Conservation (phyloP, 192 early-diverging fungal species). For the Gonapodya prolifera region DNA sequence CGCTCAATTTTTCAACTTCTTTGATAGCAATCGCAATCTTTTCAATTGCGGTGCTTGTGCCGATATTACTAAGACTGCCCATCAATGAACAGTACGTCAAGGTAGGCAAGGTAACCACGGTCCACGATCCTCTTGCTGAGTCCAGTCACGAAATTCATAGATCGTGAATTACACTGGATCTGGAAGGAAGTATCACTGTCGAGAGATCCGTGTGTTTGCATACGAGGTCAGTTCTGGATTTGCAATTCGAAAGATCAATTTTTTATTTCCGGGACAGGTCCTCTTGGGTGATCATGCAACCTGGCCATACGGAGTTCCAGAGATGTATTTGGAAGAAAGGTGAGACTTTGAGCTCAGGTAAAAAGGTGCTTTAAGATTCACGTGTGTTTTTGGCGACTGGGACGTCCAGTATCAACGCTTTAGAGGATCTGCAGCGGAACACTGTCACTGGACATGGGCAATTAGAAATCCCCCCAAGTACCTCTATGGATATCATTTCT, state of each 20-base stretch:
- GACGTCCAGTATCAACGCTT: not conserved
- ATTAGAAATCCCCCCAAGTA: not conserved
- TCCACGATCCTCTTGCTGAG: not conserved
- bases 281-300: not conserved
- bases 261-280: not conserved
- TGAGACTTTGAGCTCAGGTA: no score
- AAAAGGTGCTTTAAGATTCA: no score
- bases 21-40: not conserved
- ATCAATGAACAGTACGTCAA: not conserved
- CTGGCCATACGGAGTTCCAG: not conserved
- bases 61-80: not conserved
- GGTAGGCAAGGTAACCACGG: not conserved
- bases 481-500: not conserved
- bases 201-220: not conserved
- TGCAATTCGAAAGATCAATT: not conserved
- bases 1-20: not conserved
- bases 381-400: no score
- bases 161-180: not conserved
- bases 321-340: not conserved
- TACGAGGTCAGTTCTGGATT: not conserved
- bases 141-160: not conserved
- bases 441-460: not conserved
- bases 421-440: not conserved
- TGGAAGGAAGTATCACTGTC: not conserved
- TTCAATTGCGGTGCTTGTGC: not conserved